Evolutionary conservation across 2,329 filamentous ascomycete species (phyloP).

Genomic region (Hymenotorrendiella dingleyae): DNA sequence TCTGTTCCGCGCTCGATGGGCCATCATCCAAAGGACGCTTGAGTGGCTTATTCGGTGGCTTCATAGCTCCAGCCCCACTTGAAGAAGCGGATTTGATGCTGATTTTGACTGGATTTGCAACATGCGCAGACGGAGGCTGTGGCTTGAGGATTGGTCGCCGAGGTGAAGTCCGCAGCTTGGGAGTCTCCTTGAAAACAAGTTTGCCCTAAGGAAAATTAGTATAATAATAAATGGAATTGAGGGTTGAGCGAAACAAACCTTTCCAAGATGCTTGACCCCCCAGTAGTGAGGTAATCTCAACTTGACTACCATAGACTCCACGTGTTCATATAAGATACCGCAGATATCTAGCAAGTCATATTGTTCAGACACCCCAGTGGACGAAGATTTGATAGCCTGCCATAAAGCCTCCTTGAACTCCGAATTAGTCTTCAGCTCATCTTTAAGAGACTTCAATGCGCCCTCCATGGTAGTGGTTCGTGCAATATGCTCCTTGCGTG

Average conservation of each 20-base stretch:
- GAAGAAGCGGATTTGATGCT: background rate
- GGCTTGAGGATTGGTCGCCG: background rate
- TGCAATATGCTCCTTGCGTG: constrained; percentile 41
- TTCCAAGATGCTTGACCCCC: constrained; percentile 34
- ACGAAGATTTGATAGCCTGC: constrained; percentile 43
- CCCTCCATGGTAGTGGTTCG: constrained; percentile 43
- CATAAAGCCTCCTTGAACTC: constrained; percentile 42
- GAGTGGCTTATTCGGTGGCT: constrained; percentile 5
- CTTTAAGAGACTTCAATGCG: constrained; percentile 42
- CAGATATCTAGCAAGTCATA: constrained; percentile 46
- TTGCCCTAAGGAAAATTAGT: constrained; percentile 21
- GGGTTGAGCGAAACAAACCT: constrained; percentile 26
- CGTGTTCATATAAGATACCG: constrained; percentile 43
- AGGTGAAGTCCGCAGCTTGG: constrained; percentile 25
- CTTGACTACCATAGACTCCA: constrained; percentile 40
- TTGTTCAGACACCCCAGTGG: constrained; percentile 43
- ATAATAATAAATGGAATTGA: background rate
- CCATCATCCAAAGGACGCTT: constrained; percentile 11
- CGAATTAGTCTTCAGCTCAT: constrained; percentile 40
- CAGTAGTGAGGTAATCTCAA: constrained; percentile 43
- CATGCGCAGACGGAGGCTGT: background rate
- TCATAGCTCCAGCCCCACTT: background rate
- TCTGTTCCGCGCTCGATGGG: constrained; percentile 2
- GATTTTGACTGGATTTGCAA: background rate
- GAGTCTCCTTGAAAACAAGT: constrained; percentile 25